phyloP scores from a whole-genome alignment of 768 basidiomycete genomes.

The Suillus clintonianus region DNA sequence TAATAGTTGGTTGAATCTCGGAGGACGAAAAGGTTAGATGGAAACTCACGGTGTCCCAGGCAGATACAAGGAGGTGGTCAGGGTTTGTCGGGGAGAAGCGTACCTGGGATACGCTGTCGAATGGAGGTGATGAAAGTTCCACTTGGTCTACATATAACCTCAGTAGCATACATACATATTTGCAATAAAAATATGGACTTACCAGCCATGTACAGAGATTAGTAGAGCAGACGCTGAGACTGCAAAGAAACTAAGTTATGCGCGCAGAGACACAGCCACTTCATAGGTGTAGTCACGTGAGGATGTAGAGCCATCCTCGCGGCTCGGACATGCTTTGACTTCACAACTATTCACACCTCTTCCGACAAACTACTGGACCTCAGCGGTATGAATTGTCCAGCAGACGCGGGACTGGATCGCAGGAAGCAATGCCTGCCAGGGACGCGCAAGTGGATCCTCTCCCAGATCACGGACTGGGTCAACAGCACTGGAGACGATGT shows the following conservation, averaged over 20 bases:
- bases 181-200: neutral
- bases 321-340: too few species aligned
- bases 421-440: too few species aligned
- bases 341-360: neutral
- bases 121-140: constrained; percentile 67
- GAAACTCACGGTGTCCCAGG: constrained; percentile 78
- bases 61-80: constrained; percentile 76
- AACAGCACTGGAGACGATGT: neutral
- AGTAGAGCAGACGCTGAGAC: neutral
- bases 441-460: too few species aligned
- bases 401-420: too few species aligned
- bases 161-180: neutral
- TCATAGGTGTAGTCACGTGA: neutral
- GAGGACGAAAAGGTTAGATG: constrained; percentile 17
- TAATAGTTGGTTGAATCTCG: constrained; percentile 36
- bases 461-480: neutral
- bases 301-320: neutral
- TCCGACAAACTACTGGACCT: neutral
- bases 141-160: constrained; percentile 28
- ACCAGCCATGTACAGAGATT: neutral
- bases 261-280: neutral
- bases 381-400: too few species aligned
- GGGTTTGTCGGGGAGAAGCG: constrained; percentile 82
- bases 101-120: constrained; percentile 82
- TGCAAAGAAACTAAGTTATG: neutral